Base-by-base conservation (phyloP, 2,329 filamentous ascomycete genomes). In the Fusarium begoniae region DNA sequence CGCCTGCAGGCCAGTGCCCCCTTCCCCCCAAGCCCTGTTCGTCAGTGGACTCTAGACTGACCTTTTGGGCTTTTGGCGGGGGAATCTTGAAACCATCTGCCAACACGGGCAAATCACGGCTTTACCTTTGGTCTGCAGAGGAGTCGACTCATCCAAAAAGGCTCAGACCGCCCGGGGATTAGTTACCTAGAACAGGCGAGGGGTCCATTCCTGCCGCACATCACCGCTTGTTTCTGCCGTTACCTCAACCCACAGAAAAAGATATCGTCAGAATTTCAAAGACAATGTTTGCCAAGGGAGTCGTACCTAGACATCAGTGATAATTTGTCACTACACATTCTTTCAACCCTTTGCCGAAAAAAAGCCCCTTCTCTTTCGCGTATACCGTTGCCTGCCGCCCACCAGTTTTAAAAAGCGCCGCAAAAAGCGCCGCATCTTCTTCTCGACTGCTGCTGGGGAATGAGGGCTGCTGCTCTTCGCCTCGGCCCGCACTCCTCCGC, bases 161-260 rank as follows among this genome's bases (percentile, higher is more conserved):
- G 56, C 28, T 22, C 22, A 70, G 70, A 73, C 66, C 71, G 70
- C 71, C 62, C 41, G 26, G 51, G 26, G 24, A 30, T 56, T n/a
- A 48, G 57, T 68, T 74, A 15, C 71, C 61, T 10, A 67, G 44
- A 60, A n/a, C 24, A 53, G 47, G 51, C 48, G 48, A 68, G 62
- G 61, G 54, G 59, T 44, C 61, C 59, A 12, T 71, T 80, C 77
- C 73, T 82, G 80, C 80, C 80, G 13, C 3, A 6, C 5, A 26
- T 54, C 67, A 81, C 80, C 80, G 80, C 80, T 69, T 54, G 72
- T 73, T 79, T 79, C 73, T 65, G 65, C 74, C 75, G 38, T 40
- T 63, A 35, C 65, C 66, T 62, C 61, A 64, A 66, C 69, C 73
- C 70, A 75, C 74, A 76, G 66, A 75, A 76, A 73, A 43, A 28